Percentiles rank a stretch among this genome's conserved stretches.
Conservation (phyloP, 768 basidiomycete species). For the Astraeus odoratus region DNA sequence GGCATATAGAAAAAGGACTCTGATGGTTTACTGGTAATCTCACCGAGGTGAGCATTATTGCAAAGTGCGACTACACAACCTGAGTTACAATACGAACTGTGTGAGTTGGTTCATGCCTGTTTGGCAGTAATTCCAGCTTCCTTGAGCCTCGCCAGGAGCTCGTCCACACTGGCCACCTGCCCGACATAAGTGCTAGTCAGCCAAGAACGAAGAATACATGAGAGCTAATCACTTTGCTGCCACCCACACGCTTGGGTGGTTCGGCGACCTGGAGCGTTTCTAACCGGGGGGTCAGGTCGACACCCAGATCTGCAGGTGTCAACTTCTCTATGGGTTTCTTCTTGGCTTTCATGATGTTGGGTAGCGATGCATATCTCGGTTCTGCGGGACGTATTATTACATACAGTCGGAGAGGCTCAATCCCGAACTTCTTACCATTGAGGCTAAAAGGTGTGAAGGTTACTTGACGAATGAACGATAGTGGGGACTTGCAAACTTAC, state of each 20-base stretch:
- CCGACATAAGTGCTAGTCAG: neutral
- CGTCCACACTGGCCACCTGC: conserved; percentile 79
- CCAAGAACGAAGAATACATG: neutral
- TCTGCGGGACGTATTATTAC: conserved; percentile 38
- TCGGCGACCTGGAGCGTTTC: conserved; percentile 86
- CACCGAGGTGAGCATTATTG: neutral
- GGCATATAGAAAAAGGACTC: neutral
- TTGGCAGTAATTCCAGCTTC: conserved; percentile 58
- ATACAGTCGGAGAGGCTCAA: neutral
- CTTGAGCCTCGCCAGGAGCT: conserved; percentile 82
- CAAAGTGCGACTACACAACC: neutral
- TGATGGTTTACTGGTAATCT: neutral
- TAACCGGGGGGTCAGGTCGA: conserved; percentile 77
- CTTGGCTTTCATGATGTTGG: conserved; percentile 99
- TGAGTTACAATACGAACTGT: conserved; percentile 2
- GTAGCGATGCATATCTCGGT: conserved; percentile 94
- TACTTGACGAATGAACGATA: neutral
- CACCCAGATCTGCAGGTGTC: conserved; percentile 66
- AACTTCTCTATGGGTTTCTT: conserved; percentile 93
- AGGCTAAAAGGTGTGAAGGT: conserved; percentile 37
- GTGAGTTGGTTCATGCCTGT: conserved; percentile 12
- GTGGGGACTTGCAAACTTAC: conserved; percentile 36
- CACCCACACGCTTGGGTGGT: conserved; percentile 86
- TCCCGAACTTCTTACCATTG: conserved; percentile 48
- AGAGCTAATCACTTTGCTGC: conserved; percentile 62